These are phyloP conservation scores for Cercospora brassicicola DNA, from an alignment of 2,329 filamentous ascomycete genomes.

Conservation along the genomic window DNA sequence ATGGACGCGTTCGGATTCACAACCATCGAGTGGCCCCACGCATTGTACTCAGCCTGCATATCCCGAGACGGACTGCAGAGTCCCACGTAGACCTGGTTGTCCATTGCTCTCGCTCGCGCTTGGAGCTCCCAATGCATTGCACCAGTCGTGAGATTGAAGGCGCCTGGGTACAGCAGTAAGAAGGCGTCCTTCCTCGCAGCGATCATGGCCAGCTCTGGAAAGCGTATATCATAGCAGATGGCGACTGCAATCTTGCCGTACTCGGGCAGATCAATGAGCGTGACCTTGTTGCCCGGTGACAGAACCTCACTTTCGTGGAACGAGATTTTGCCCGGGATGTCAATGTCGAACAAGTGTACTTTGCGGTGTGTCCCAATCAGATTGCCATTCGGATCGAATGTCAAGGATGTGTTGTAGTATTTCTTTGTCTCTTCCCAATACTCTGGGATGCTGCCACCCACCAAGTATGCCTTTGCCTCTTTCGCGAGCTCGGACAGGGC, in stretches of 20 bases:
- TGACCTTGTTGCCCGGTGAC: slow-evolving; percentile 79
- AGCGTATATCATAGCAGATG: slow-evolving; percentile 97
- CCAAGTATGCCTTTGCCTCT: slow-evolving; percentile 75
- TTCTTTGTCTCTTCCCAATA: slow-evolving; percentile 63
- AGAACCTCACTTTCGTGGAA: slow-evolving; percentile 92
- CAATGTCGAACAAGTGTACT: slow-evolving; percentile 94
- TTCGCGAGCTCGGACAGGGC: slow-evolving; percentile 76
- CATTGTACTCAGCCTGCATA: slow-evolving; percentile 73
- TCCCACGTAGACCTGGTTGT: slow-evolving; percentile 92
- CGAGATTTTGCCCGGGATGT: slow-evolving; percentile 90
- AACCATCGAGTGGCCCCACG: slow-evolving; percentile 88
- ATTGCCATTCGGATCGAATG: slow-evolving; percentile 75
- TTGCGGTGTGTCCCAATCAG: slow-evolving; percentile 89
- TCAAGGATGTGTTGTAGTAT: slow-evolving; percentile 88
- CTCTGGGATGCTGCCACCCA: slow-evolving; percentile 93
- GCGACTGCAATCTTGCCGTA: slow-evolving; percentile 85
- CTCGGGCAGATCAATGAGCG: slow-evolving; percentile 79
- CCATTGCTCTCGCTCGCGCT: slow-evolving; percentile 78
- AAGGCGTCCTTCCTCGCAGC: slow-evolving; percentile 86
- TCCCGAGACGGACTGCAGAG: slow-evolving; percentile 89
- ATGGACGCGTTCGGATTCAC: slow-evolving; percentile 84
- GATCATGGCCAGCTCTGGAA: slow-evolving; percentile 88
- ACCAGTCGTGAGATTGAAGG: slow-evolving; percentile 93
- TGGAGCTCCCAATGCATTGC: slow-evolving; percentile 87
- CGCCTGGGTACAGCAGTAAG: slow-evolving; percentile 87